Evolutionary conservation across 2,329 filamentous ascomycete species (phyloP).

Genomic region (Diaporthe vaccinii): DNA sequence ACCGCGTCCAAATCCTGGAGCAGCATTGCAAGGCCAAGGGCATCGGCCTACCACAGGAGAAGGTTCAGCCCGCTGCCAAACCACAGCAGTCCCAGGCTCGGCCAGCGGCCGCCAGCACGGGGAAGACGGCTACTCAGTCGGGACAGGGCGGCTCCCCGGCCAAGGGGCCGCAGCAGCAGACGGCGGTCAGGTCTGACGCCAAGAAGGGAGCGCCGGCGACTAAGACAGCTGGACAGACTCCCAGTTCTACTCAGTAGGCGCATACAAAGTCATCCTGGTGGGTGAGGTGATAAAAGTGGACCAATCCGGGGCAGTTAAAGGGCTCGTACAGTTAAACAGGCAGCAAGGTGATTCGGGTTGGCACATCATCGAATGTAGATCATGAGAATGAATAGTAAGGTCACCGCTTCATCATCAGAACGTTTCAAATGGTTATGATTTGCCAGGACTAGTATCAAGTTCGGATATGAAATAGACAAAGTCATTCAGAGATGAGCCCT

Average conservation of each 20-base stretch:
- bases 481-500: too few species aligned
- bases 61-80: not conserved
- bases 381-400: not conserved
- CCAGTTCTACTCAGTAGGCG: not conserved
- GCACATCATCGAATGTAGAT: not conserved
- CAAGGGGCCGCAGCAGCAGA: not conserved
- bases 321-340: not conserved
- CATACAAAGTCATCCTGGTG: not conserved
- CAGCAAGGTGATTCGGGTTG: not conserved
- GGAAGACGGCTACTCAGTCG: not conserved
- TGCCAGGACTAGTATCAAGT: too few species aligned
- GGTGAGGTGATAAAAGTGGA: not conserved
- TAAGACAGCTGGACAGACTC: not conserved
- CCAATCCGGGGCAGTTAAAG: not conserved
- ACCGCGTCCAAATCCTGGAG: conserved; percentile 5
- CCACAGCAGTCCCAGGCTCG: not conserved
- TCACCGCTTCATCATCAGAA: not conserved
- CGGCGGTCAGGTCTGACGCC: not conserved
- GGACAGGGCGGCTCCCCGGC: not conserved
- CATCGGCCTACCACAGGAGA: not conserved
- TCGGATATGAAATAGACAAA: not conserved
- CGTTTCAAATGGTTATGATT: not conserved
- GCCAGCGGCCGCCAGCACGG: not conserved
- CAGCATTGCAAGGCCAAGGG: conserved; percentile 16
- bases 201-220: not conserved